phyloP scores from a whole-genome alignment of 2,329 filamentous ascomycete genomes.

The Sporothrix sp. region DNA sequence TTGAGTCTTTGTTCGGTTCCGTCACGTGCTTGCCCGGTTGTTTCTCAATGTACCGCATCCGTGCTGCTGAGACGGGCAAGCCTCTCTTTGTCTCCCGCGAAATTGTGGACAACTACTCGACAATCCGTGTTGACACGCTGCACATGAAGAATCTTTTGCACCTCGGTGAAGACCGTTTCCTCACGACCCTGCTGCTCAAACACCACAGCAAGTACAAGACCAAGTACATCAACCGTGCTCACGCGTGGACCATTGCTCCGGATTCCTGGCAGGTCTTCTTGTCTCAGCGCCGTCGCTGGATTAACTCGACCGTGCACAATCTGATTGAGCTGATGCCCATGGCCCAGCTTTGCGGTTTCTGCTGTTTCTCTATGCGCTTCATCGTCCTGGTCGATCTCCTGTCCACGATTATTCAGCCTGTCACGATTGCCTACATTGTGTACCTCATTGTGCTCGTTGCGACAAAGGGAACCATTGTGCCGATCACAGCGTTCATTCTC shows the following conservation, averaged over 20 bases:
- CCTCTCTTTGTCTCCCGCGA: conserved; percentile 93
- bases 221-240: conserved; percentile 85
- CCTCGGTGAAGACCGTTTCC: conserved; percentile 91
- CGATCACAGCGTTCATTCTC: conserved; percentile 79
- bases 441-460: conserved; percentile 75
- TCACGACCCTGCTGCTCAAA: conserved; percentile 91
- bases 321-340: conserved; percentile 90
- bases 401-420: conserved; percentile 83
- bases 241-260: conserved; percentile 94
- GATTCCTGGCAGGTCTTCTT: conserved; percentile 92
- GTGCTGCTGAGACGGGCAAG: conserved; percentile 87
- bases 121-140: conserved; percentile 92
- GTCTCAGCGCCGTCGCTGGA: conserved; percentile 98
- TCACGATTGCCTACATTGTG: conserved; percentile 78
- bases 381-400: conserved; percentile 90
- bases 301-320: conserved; percentile 98
- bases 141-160: conserved; percentile 99
- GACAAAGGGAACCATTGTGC: conserved; percentile 54
- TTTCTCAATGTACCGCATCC: conserved; percentile 98
- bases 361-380: conserved; percentile 99
- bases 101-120: conserved; percentile 76
- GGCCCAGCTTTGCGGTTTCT: conserved; percentile 94
- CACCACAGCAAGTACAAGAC: conserved; percentile 93
- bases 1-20: conserved; percentile 93
- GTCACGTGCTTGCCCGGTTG: conserved; percentile 97